Evolutionary conservation across 2,329 filamentous ascomycete genomes (phyloP), one percentile per base, ranked within the genome.

Genomic region (Emmonsiellopsis sp.): DNA sequence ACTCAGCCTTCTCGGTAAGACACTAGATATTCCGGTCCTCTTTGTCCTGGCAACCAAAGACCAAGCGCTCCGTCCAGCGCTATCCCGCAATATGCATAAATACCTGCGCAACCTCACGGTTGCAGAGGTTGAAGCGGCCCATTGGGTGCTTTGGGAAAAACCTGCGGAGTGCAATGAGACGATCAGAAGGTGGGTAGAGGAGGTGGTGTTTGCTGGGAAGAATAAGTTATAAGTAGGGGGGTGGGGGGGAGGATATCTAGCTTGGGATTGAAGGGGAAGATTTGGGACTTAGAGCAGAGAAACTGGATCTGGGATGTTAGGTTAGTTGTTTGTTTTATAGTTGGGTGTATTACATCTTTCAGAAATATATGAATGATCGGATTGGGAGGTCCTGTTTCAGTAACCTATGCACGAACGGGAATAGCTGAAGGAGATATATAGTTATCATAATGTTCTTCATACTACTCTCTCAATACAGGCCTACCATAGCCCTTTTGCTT

Each of bases 61-160:
- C 67, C 62, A 63, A 0, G 87, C 91, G 1, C 73, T 97, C 60
- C 86, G 84, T 54, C 83, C 87, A 0, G 73, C 77, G 40, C 81
- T 96, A 80, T 79, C 85, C 1, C 72, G 70, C 26, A 80, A 80
- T 0, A 95, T 95, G 89, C 83, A 83, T 16, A 74, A 76, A 58
- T 73, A 75, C 57, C 82, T 92, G 55, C 79, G 80, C 2, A 77
- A 82, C 46, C 69, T 94, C 63, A 86, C 80, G 7, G 76, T 78
- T 56, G 77, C 73, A 7, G 81, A 87, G 66, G 84, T 95, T 52
- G 70, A 84, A 37, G 79, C 85, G 0, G 75, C 78, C 15, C 93
- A 97, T 70, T 97, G 92, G 92, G 87, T 85, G 45, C 71, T 95
- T 65, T 84, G 82, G 75, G 82, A 95, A 74, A 81, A 80, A 58